Evolutionary conservation across 2,329 filamentous ascomycete species (phyloP), one percentile per base, ranked within the genome.

Genomic region (Pyricularia sp.): DNA sequence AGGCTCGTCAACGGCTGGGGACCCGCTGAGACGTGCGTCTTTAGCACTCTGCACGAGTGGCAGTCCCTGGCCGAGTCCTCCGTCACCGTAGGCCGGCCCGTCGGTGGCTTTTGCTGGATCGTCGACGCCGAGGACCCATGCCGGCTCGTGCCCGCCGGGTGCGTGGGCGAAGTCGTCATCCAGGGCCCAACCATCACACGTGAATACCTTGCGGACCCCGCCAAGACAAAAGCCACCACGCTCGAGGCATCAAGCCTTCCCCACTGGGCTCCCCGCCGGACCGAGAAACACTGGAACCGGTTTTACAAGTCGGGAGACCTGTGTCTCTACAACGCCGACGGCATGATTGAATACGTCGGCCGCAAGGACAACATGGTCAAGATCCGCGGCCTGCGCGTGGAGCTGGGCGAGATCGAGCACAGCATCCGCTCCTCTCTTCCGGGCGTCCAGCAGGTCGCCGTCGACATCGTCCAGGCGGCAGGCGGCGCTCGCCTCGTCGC

Each of bases 121-220:
- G 71, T 72, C 1, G 64, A 74, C 7, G 70, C 71, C 0, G 55
- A 70, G 6, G 65, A 75, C 58, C 71, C 71, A 65, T 61, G 73
- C 59, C 59, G 64, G 1, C 71, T 75, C 1, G 71, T 67, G 11
- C 72, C 71, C 3, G 65, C 73, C 20, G 74, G 74, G 12, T 70
- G 69, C 30, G 68, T 74, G 17, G 74, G 74, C 33, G 74, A 75
- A 67, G 68, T 75, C 2, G 64, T 75, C 1, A 68, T 75, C 0
- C 68, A 75, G 55, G 72, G 72, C 1, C 70, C 70, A 0, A 70
- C 67, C 6, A 64, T 74, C 2, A 72, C 73, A 3, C 71, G 73
- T 2, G 71, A 70, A 7, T 75, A 75, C 55, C 69, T 75, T 12
- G 69, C 74, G 59, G 66, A 74, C 1, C 70, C 73, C 11, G 70